phyloP scores from a whole-genome alignment of 345 rosid species.

The Euphorbia pulcherrima region DNA sequence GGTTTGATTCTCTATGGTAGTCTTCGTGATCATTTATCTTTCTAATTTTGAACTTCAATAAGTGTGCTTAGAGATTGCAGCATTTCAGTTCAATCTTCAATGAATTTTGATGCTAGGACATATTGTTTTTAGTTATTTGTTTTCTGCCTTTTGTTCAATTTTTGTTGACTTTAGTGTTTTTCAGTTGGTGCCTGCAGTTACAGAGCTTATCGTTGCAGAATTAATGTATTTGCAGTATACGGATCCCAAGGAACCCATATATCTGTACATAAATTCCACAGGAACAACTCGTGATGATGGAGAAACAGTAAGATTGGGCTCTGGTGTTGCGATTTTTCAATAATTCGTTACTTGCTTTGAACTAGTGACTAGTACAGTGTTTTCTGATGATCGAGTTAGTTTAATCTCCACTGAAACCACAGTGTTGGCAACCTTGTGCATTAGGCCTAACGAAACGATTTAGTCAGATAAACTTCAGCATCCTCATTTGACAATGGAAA shows the following conservation, averaged over 20 bases:
- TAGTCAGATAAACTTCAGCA: neutral
- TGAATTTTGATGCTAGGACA: neutral
- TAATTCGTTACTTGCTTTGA: neutral
- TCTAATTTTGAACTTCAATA: neutral
- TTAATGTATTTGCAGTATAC: conserved; percentile 78
- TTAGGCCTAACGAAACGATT: neutral
- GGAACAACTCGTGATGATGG: conserved; percentile 94
- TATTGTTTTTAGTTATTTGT: neutral
- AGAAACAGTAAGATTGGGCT: conserved; percentile 54
- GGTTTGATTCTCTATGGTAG: neutral
- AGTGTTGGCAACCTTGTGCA: neutral
- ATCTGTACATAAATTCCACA: conserved; percentile 75
- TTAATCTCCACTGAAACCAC: neutral
- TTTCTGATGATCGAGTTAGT: neutral
- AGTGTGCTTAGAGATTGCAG: neutral
- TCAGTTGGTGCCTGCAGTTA: conserved; percentile 84
- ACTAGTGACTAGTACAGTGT: neutral
- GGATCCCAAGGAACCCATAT: conserved; percentile 70
- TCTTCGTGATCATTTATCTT: neutral
- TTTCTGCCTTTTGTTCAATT: conserved; percentile 10
- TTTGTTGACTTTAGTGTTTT: conserved; percentile 16
- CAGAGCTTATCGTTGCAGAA: conserved; percentile 74
- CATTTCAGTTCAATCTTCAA: neutral
- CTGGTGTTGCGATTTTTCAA: neutral
- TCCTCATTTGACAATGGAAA: neutral